phyloP scores from a whole-genome alignment of 139 green algal genomes.

The Coelastrella sp. region DNA sequence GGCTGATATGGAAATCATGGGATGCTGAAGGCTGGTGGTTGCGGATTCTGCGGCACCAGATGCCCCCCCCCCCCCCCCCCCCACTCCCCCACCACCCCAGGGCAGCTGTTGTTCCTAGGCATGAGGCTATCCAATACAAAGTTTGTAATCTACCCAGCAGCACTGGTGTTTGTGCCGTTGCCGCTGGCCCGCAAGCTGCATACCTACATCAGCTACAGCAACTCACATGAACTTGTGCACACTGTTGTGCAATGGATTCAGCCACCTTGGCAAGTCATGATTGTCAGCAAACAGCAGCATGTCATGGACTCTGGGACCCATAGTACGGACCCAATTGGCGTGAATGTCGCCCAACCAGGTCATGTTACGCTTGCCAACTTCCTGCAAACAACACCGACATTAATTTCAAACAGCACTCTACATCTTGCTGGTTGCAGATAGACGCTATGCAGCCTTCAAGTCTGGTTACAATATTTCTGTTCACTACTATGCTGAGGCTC shows the following conservation, averaged over 20 bases:
- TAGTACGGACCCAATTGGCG: background rate
- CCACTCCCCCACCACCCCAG: too few relatives aligned
- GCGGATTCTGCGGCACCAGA: too few relatives aligned
- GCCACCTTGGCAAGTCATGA: background rate
- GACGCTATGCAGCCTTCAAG: background rate
- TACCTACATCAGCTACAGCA: background rate
- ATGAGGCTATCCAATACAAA: too few relatives aligned
- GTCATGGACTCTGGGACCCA: background rate
- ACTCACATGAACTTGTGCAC: background rate
- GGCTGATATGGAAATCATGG: too few relatives aligned
- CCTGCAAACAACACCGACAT: slow-evolving; percentile 37
- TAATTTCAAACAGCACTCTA: too few relatives aligned
- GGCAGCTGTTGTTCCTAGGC: too few relatives aligned
- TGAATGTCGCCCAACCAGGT: background rate
- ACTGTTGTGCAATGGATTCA: background rate
- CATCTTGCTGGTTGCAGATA: background rate
- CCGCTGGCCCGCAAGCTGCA: background rate
- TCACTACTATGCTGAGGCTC: too few relatives aligned
- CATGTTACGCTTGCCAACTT: background rate
- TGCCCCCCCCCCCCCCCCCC: too few relatives aligned
- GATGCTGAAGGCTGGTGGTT: too few relatives aligned
- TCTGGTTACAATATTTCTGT: background rate
- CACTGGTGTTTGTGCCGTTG: too few relatives aligned
- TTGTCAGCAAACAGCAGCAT: slow-evolving; percentile 5
- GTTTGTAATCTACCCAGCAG: background rate